Conservation (phyloP, 192 early-diverging fungal genomes). For the Phycomyces blakesleeanus region DNA sequence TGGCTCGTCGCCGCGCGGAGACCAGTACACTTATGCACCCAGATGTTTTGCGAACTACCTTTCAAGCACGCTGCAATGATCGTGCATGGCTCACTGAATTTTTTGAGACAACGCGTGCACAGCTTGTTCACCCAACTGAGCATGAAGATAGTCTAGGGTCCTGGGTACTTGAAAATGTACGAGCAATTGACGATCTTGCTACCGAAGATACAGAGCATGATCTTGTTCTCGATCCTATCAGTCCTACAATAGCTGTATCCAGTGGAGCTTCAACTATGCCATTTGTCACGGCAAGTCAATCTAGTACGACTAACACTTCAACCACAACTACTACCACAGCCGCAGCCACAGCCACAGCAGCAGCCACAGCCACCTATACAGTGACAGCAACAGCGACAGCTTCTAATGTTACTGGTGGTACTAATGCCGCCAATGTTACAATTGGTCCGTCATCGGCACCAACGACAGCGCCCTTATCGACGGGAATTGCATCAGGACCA, state of each 20-base stretch:
- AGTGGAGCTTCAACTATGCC: background rate
- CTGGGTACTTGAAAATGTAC: constrained; percentile 30
- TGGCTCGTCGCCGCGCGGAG: constrained; percentile 32
- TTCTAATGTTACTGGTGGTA: background rate
- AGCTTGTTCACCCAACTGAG: constrained; percentile 17
- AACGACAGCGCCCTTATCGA: background rate
- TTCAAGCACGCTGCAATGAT: constrained; percentile 61
- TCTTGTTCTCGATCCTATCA: background rate
- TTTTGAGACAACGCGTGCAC: constrained; percentile 45
- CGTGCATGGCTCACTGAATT: constrained; percentile 56
- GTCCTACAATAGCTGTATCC: background rate
- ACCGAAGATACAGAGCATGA: background rate
- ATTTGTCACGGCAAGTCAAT: background rate
- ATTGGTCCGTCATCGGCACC: background rate
- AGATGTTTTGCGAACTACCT: constrained; percentile 53
- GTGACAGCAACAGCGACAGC: too few relatives aligned
- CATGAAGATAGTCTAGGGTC: constrained; percentile 8
- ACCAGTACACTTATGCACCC: constrained; percentile 43
- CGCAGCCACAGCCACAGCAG: background rate
- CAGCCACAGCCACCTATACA: background rate
- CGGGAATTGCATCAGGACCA: background rate
- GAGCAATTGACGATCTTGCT: constrained; percentile 11
- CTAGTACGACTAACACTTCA: background rate
- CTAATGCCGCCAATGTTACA: background rate
- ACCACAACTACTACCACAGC: background rate